A percentile compares a stretch with the other conserved stretches of the same genome.
These are phyloP conservation scores for Fusarium hainanense DNA, from an alignment of 2,329 filamentous ascomycete genomes.

Conservation along the genomic window DNA sequence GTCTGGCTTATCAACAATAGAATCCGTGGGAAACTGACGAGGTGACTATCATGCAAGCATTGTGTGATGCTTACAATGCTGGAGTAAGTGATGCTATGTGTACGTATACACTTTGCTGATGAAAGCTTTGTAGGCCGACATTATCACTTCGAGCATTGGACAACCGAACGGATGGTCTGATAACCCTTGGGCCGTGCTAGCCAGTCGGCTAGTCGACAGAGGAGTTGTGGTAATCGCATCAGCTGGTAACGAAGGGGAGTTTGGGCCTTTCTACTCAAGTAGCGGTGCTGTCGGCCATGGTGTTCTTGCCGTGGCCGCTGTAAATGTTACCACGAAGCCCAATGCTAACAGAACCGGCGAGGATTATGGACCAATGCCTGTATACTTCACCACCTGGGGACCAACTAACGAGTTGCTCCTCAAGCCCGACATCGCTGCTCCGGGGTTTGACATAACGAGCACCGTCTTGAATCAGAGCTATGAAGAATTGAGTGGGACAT, in stretches of 20 bases:
- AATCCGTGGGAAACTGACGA: constrained; percentile 49
- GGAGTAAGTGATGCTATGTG: constrained; percentile 40
- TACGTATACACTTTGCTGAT: not conserved
- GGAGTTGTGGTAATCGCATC: constrained; percentile 63
- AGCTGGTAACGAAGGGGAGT: constrained; percentile 62
- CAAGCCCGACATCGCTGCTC: constrained; percentile 63
- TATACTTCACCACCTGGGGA: constrained; percentile 63
- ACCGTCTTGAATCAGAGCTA: constrained; percentile 59
- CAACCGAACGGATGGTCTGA: constrained; percentile 53
- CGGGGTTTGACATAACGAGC: constrained; percentile 62
- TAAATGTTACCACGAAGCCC: constrained; percentile 58
- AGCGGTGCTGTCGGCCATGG: constrained; percentile 49
- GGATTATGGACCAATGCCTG: constrained; percentile 51
- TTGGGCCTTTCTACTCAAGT: constrained; percentile 60
- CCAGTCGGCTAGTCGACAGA: constrained; percentile 54
- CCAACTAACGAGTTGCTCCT: constrained; percentile 62
- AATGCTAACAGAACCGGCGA: constrained; percentile 46
- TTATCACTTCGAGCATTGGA: constrained; percentile 58
- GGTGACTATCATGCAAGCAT: constrained; percentile 51
- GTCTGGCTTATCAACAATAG: constrained; percentile 17
- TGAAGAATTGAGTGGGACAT: constrained; percentile 63
- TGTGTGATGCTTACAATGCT: constrained; percentile 52
- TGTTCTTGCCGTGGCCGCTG: constrained; percentile 53
- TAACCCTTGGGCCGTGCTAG: constrained; percentile 57
- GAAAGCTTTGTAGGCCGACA: constrained; percentile 49